A percentile compares a stretch with the other conserved stretches of the same genome.
phyloP scores from a whole-genome alignment of 371 early-diverging fungal genomes.

The Syncephalastrum monosporum region DNA sequence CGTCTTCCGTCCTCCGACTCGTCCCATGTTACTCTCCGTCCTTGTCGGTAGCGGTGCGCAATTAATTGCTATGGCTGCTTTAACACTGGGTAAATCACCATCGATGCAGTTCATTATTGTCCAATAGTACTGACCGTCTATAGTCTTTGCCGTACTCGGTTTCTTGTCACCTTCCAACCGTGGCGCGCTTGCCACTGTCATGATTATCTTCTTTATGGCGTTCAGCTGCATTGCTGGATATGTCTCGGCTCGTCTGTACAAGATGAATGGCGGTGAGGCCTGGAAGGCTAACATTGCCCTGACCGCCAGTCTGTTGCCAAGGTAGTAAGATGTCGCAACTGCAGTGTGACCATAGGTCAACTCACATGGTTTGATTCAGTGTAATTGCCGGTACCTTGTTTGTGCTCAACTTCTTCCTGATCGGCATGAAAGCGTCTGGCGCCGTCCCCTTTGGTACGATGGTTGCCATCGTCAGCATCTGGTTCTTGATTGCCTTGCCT shows the following conservation, averaged over 20 bases:
- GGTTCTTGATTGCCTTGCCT: slow-evolving; percentile 89
- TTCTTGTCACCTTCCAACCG: slow-evolving; percentile 95
- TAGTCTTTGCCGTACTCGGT: slow-evolving; percentile 93
- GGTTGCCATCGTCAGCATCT: slow-evolving; percentile 80
- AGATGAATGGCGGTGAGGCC: slow-evolving; percentile 90
- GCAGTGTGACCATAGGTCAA: slow-evolving; percentile 2
- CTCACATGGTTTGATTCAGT: slow-evolving; percentile 25
- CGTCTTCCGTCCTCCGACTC: slow-evolving; percentile 86
- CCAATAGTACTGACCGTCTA: background rate
- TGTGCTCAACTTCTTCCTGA: slow-evolving; percentile 88
- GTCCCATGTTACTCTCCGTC: slow-evolving; percentile 79
- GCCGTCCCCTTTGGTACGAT: slow-evolving; percentile 94
- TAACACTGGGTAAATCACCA: slow-evolving; percentile 55
- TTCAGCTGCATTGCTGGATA: slow-evolving; percentile 88
- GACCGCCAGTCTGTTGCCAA: slow-evolving; percentile 86
- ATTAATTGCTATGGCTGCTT: slow-evolving; percentile 81
- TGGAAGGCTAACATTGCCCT: slow-evolving; percentile 83
- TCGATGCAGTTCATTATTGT: background rate
- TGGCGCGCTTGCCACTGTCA: slow-evolving; percentile 88
- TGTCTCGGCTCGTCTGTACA: slow-evolving; percentile 87
- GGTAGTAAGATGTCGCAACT: slow-evolving; percentile 47
- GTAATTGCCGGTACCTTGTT: slow-evolving; percentile 69
- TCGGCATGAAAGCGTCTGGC: slow-evolving; percentile 82
- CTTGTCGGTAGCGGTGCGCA: slow-evolving; percentile 92
- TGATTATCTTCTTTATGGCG: slow-evolving; percentile 86